Percentiles rank a stretch among this genome's conserved stretches.
Evolutionary conservation across 306 rosid genomes (phyloP).

Genomic region (Sophora flavescens): DNA sequence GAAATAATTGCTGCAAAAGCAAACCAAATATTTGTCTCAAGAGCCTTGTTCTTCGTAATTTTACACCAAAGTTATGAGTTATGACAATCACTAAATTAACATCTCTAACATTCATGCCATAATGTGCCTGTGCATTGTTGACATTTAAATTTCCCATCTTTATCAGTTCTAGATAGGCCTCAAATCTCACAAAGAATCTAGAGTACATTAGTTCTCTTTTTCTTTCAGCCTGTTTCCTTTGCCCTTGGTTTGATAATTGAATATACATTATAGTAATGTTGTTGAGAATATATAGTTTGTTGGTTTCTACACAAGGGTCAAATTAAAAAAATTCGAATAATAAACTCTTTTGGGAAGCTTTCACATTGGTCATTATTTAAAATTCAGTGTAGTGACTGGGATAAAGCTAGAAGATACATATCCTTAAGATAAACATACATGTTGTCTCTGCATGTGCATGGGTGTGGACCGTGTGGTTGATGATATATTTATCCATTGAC

Average conservation of each 20-base stretch:
- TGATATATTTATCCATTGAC: background rate
- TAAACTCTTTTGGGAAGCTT: background rate
- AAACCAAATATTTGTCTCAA: background rate
- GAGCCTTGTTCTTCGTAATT: constrained; percentile 19
- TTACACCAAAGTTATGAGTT: background rate
- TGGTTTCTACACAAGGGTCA: constrained; percentile 21
- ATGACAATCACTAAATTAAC: background rate
- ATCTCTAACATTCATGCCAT: background rate
- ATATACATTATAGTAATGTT: background rate
- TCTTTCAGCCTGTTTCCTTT: constrained; percentile 7
- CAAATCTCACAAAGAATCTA: background rate
- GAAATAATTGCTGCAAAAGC: constrained; percentile 10
- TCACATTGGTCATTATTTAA: background rate
- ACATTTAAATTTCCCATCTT: background rate
- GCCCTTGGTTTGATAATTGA: background rate
- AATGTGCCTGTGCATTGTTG: background rate
- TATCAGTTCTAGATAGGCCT: background rate
- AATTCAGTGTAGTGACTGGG: background rate
- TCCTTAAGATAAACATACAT: background rate
- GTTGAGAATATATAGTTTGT: background rate
- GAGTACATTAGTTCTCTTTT: background rate
- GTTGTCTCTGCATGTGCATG: background rate
- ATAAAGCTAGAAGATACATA: background rate
- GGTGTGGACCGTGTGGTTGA: background rate
- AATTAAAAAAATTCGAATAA: background rate